phyloP scores from a whole-genome alignment of 192 early-diverging fungal genomes.

The Coemansia sp. region DNA sequence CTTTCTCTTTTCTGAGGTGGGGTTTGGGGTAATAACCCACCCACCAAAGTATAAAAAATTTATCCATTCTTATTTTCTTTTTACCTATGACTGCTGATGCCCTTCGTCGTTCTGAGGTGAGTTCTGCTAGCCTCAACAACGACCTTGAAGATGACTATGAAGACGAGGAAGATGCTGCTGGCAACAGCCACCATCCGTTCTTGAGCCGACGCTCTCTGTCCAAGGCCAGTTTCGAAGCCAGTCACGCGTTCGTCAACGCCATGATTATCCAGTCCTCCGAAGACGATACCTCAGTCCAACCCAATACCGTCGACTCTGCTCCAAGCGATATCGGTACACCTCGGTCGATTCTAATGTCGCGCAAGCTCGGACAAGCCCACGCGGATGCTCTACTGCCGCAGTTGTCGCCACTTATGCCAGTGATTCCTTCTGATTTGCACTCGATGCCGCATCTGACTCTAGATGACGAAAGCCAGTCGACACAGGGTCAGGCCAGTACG shows the following conservation, averaged over 20 bases:
- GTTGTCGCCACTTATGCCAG: constrained; percentile 36
- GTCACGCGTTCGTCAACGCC: constrained; percentile 38
- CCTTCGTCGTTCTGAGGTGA: constrained; percentile 7
- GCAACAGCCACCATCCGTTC: constrained; percentile 19
- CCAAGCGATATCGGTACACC: constrained; percentile 15
- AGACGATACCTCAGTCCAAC: constrained; percentile 9
- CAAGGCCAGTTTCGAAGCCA: constrained; percentile 42
- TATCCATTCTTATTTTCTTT: neutral
- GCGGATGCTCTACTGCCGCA: constrained; percentile 47
- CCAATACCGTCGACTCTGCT: neutral
- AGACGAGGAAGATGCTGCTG: neutral
- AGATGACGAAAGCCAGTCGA: constrained; percentile 1
- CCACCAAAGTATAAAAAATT: too few species aligned
- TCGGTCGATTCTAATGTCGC: constrained; percentile 53
- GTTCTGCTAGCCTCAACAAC: constrained; percentile 1
- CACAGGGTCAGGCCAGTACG: neutral
- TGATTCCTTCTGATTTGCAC: neutral
- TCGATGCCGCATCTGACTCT: constrained; percentile 34
- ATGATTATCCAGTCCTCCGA: constrained; percentile 24
- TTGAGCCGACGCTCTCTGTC: constrained; percentile 29
- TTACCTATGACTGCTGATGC: constrained; percentile 1
- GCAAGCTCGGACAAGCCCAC: constrained; percentile 44
- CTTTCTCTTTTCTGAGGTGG: neutral
- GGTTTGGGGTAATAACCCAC: too few species aligned
- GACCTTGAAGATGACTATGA: constrained; percentile 14